Evolutionary conservation across 345 rosid species (phyloP), one percentile per base, ranked within the genome.

Genomic region (Linum tenue): DNA sequence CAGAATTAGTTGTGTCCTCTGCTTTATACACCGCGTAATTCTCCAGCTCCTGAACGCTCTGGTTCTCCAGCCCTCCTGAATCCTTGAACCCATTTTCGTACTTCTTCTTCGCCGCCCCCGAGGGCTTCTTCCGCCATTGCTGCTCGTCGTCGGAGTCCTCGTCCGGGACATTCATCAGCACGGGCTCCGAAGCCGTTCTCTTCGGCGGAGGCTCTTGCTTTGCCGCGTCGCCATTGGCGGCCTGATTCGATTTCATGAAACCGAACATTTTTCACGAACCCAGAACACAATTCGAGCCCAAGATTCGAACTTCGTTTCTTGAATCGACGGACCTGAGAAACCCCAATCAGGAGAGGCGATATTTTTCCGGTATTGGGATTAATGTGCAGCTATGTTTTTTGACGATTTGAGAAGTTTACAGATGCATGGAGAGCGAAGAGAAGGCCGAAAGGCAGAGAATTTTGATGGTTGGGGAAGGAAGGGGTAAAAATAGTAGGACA

Each of bases 11-110:
- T 17, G 74, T 70, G 40, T 75, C 78, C 57, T 75, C 69, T 6
- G 74, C 66, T 62, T 70, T 75, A 58, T 75, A 53, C 35, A 38
- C 64, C 0, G 78, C 78, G 67, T 70, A 75, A 5, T 70, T 70
- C 69, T 75, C 78, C 16, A 75, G 71, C 53, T 70, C 78, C 55
- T 75, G 71, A 55, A 70, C 71, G 41, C 71, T 70, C 53, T 70
- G 71, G 65, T 67, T 66, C 65, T 75, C 68, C 7, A 75, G 59
- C 38, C 71, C 78, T 48, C 77, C 73, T 1, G 73, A 74, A n/a
- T 70, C 71, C 37, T 67, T 59, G 55, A 74, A 70, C 39, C 44
- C 74, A 37, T 75, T 64, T 60, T 65, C 66, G 67, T 69, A 62
- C n/a, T 58, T 43, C 40, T 69, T 66, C 51, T 10, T 60, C 14